Base-by-base conservation (phyloP, 129 eudicot genomes). In the Erigeron canadensis region DNA sequence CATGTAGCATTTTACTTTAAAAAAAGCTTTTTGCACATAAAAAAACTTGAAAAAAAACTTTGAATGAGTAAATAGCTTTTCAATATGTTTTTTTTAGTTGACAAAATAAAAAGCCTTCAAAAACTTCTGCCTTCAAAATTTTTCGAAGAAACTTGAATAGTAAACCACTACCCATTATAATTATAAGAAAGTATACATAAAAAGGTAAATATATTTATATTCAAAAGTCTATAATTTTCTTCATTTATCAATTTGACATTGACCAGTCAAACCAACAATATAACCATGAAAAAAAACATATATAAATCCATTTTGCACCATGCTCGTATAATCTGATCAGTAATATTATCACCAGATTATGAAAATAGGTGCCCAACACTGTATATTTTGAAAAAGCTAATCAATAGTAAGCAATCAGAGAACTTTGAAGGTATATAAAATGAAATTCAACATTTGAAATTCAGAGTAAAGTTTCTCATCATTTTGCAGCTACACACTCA, bases 401-500 rank as follows among this genome's bases (percentile, higher is more conserved):
- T 10, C n/a, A 21, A 4, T 6, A 10, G 13, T 0, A 21, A 71
- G 82, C 80, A 81, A 85, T 85, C 86, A 85, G 86, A 85, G 89
- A 84, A 84, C 85, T 84, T 81, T 81, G 86, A 84, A 84, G 89
- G 80, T 81, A 67, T 50, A 67, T 43, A 3, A 66, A 19, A 44
- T 43, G 72, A 54, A 54, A 81, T 59, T 76, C 81, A 70, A 78
- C 72, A 78, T 48, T 0, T 13, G 6, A 57, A 43, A 57, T 84
- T 81, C 89, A 78, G 83, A 67, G 17, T 58, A 4, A 11, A 61
- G 34, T 53, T 45, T 23, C 73, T 84, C 86, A 70, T 84, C 89
- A 81, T 71, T 65, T 84, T 84, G 81, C 72, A 43, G 10, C 11
- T 62, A 19, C 10, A 34, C 6, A 7, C 38, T 37, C 19, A 3